Conservation (phyloP, 78 protist genomes). For the Dictyostelium intermedium region DNA sequence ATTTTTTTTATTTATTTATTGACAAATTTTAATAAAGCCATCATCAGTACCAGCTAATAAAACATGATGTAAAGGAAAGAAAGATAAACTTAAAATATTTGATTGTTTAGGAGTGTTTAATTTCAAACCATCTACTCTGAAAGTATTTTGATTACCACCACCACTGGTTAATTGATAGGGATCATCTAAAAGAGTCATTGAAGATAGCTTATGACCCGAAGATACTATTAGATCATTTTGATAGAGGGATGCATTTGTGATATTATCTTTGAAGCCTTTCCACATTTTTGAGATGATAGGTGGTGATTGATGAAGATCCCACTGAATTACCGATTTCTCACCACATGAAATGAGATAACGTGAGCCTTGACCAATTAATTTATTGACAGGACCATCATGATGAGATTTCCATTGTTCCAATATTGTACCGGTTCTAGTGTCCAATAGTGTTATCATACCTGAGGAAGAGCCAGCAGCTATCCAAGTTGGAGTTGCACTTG, state of each 20-base stretch:
- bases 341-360: conserved; percentile 47
- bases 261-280: conserved; percentile 70
- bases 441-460: conserved; percentile 28
- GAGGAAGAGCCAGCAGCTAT: conserved; percentile 36
- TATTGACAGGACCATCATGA: conserved; percentile 32
- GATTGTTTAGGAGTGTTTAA: conserved; percentile 54
- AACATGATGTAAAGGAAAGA: conserved; percentile 61
- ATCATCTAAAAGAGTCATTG: conserved; percentile 53
- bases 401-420: conserved; percentile 58
- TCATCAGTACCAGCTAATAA: conserved; percentile 60
- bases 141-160: conserved; percentile 12
- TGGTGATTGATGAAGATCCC: conserved; percentile 50
- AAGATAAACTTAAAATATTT: conserved; percentile 14
- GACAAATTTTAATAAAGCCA: conserved; percentile 30
- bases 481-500: conserved; percentile 51
- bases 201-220: conserved; percentile 23
- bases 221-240: conserved; percentile 44
- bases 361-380: conserved; percentile 42
- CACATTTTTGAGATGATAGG: conserved; percentile 50
- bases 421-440: conserved; percentile 64
- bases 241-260: not conserved
- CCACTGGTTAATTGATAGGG: not conserved
- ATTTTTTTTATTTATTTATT: not conserved
- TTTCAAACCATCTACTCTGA: conserved; percentile 53
- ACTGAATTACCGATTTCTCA: conserved; percentile 71